Percentiles rank a stretch among this genome's conserved stretches.
phyloP scores from a whole-genome alignment of 140 eudicot genomes.

The Cichorium intybus region DNA sequence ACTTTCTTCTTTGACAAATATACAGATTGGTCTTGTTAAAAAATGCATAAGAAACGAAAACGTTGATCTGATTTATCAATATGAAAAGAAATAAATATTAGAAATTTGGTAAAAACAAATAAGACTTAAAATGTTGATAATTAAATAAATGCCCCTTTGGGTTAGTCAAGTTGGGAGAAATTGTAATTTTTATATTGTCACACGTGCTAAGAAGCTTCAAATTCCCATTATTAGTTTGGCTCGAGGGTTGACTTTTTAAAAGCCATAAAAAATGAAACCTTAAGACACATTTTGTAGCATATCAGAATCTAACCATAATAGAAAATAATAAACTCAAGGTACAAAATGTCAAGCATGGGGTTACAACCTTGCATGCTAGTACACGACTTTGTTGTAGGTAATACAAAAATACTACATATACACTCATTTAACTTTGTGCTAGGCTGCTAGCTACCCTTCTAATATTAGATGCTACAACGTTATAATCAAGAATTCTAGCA shows the following conservation, averaged over 20 bases:
- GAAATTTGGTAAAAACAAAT: too few relatives aligned
- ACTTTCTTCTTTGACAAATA: too few relatives aligned
- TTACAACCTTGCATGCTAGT: constrained; percentile 19
- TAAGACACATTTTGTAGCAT: constrained; percentile 12
- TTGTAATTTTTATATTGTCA: constrained; percentile 20
- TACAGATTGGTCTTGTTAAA: too few relatives aligned
- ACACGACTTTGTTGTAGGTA: constrained; percentile 12
- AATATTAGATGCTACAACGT: constrained; percentile 4
- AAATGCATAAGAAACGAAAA: too few relatives aligned
- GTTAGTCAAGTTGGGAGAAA: constrained; percentile 7
- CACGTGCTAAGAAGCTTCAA: constrained; percentile 32
- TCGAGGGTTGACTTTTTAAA: constrained; percentile 37
- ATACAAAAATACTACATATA: too few relatives aligned
- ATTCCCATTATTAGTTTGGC: constrained; percentile 39
- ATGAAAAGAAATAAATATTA: too few relatives aligned
- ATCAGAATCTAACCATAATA: not conserved
- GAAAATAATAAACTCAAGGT: constrained; percentile 10
- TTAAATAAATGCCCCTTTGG: too few relatives aligned
- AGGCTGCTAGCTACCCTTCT: constrained; percentile 7
- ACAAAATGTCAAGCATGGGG: constrained; percentile 3
- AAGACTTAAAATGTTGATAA: too few relatives aligned
- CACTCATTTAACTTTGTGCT: constrained; percentile 6
- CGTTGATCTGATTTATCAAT: too few relatives aligned
- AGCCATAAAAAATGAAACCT: constrained; percentile 13
- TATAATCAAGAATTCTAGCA: constrained; percentile 12